phyloP scores from a whole-genome alignment of 2,329 filamentous ascomycete species.

The Fusarium humuli region DNA sequence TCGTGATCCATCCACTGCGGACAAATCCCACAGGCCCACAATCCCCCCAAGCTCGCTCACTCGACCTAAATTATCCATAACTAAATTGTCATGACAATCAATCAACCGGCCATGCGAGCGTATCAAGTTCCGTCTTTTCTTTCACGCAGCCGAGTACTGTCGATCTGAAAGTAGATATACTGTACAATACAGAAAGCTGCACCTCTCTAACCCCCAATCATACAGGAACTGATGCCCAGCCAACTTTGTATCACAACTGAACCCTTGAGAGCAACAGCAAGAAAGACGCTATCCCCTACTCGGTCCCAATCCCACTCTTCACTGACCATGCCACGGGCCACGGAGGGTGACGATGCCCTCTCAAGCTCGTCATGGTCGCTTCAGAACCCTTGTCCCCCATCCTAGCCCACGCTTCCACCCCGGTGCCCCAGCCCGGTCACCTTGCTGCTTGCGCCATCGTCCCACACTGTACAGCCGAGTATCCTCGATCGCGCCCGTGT shows the following conservation, averaged over 20 bases:
- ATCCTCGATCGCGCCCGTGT: constrained; percentile 45
- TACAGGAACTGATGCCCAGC: constrained; percentile 10
- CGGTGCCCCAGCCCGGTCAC: constrained; percentile 42
- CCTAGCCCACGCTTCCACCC: constrained; percentile 41
- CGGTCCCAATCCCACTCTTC: constrained; percentile 40
- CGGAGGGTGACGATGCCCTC: constrained; percentile 36
- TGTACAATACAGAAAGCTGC: not conserved
- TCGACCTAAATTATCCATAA: constrained; percentile 15
- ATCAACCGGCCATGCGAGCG: constrained; percentile 21
- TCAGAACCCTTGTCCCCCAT: constrained; percentile 40
- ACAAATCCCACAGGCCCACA: constrained; percentile 42
- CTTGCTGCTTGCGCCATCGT: constrained; percentile 48
- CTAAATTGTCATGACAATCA: constrained; percentile 13
- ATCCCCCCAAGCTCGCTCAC: constrained; percentile 24
- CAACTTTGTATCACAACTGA: constrained; percentile 20
- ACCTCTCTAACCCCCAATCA: constrained; percentile 4
- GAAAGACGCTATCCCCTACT: constrained; percentile 33
- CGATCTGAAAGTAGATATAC: not conserved
- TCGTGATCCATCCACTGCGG: constrained; percentile 40
- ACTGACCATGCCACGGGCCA: constrained; percentile 39
- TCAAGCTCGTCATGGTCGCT: constrained; percentile 45
- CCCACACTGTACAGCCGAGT: constrained; percentile 49
- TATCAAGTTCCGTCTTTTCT: constrained; percentile 12
- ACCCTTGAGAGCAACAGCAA: constrained; percentile 27
- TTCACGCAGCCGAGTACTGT: not conserved